Evolutionary conservation across 805 yeast genomes (phyloP).

Genomic region (Candida rishiriensis): DNA sequence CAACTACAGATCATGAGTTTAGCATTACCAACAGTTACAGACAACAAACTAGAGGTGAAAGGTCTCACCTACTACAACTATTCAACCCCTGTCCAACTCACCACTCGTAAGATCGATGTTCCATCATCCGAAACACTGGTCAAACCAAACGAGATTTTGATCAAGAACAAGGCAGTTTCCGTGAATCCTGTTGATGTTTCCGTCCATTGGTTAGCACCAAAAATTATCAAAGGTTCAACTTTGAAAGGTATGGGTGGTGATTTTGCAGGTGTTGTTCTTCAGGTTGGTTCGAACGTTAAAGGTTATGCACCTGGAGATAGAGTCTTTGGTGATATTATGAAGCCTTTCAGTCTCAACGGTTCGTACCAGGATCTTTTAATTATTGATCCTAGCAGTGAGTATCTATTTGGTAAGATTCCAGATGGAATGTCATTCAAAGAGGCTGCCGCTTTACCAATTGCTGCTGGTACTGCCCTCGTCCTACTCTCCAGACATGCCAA

Average conservation of each 20-base stretch:
- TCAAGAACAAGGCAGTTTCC: constrained; percentile 13
- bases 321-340: constrained; percentile 9
- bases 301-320: constrained; percentile 13
- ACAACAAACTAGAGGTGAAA: constrained; percentile 5
- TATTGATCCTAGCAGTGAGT: constrained; percentile 30
- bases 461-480: constrained; percentile 55
- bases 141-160: constrained; percentile 12
- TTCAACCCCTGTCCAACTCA: constrained; percentile 11
- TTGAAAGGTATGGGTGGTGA: constrained; percentile 17
- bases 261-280: constrained; percentile 16
- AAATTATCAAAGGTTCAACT: background rate
- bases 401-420: constrained; percentile 42
- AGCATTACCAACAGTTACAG: constrained; percentile 2
- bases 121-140: constrained; percentile 4
- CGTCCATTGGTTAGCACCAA: constrained; percentile 6
- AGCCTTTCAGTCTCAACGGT: constrained; percentile 25
- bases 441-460: constrained; percentile 66
- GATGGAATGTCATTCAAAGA: constrained; percentile 41
- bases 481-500: constrained; percentile 19
- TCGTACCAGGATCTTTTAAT: constrained; percentile 42
- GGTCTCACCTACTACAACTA: constrained; percentile 10
- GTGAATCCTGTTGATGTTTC: constrained; percentile 18
- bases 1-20: too few relatives aligned
- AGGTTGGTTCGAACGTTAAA: constrained; percentile 13
- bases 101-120: constrained; percentile 4